Conservation (phyloP, 2,329 filamentous ascomycete genomes). For the Fusarium sp. region DNA sequence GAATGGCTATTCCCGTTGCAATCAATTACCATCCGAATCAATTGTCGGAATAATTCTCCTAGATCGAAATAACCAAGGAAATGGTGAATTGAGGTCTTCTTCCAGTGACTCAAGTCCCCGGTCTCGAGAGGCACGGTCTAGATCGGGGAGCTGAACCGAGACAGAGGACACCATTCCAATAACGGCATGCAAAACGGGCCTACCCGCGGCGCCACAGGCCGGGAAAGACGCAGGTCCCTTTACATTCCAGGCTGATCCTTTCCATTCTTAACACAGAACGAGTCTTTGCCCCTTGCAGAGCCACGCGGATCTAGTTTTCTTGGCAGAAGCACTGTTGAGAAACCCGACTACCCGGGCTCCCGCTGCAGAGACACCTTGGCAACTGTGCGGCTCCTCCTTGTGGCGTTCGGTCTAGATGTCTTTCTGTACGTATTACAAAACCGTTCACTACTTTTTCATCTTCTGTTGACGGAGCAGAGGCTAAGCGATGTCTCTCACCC, state of each 20-base stretch:
- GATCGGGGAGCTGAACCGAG: neutral
- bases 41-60: neutral
- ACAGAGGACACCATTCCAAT: neutral
- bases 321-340: neutral
- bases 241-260: conserved; percentile 9
- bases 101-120: neutral
- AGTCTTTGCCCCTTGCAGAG: neutral
- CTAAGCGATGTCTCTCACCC: neutral
- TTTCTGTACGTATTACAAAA: neutral
- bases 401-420: neutral
- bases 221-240: neutral
- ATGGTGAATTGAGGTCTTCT: neutral
- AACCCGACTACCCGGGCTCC: neutral
- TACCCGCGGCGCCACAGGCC: neutral
- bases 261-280: neutral
- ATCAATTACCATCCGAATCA: neutral
- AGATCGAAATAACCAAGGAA: neutral
- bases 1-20: neutral
- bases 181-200: neutral
- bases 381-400: neutral
- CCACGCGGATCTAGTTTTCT: neutral
- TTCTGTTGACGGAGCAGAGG: too few species aligned
- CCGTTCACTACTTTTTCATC: neutral
- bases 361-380: neutral
- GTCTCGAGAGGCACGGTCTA: neutral